Evolutionary conservation across 23 red algal genomes (phyloP).

Genomic region (Agarophyton chilense): DNA sequence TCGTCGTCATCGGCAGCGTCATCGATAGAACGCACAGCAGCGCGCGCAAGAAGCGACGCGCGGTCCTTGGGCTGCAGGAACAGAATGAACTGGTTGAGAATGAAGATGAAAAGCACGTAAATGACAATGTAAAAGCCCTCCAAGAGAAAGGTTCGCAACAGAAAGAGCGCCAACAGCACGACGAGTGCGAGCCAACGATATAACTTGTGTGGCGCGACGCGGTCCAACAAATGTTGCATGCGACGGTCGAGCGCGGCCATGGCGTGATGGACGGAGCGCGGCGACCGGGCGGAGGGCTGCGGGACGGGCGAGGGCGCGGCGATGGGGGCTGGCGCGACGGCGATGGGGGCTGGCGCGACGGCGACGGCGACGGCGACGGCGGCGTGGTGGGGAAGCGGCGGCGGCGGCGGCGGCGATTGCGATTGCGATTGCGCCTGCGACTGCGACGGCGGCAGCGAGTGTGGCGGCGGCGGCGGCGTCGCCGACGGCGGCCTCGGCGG

Average conservation of each 20-base stretch:
- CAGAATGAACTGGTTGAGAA: conserved; percentile 93
- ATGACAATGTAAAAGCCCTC: conserved; percentile 94
- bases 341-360: background rate
- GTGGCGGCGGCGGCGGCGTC: background rate
- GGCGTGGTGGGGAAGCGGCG: background rate
- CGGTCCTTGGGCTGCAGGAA: conserved; percentile 96
- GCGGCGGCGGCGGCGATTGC: background rate
- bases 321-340: too few species aligned
- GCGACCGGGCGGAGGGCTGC: conserved; percentile 1
- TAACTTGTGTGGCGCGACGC: conserved; percentile 44
- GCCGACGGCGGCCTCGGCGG: too few species aligned
- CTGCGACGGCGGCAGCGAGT: background rate
- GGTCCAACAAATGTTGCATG: conserved; percentile 36
- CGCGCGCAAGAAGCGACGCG: conserved; percentile 62
- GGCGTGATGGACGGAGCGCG: background rate
- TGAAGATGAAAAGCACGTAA: conserved; percentile 91
- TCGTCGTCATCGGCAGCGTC: conserved; percentile 8
- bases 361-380: background rate
- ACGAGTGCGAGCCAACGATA: conserved; percentile 50
- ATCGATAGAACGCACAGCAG: background rate
- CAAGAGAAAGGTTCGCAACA: conserved; percentile 79
- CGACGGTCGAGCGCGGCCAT: conserved; percentile 29
- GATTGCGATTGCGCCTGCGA: too few species aligned
- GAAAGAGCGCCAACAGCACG: conserved; percentile 50
- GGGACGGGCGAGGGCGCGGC: background rate